A percentile compares a stretch with the other conserved stretches of the same genome.
phyloP scores from a whole-genome alignment of 2,329 filamentous ascomycete species.

The Arthrobotrys entomopaga region DNA sequence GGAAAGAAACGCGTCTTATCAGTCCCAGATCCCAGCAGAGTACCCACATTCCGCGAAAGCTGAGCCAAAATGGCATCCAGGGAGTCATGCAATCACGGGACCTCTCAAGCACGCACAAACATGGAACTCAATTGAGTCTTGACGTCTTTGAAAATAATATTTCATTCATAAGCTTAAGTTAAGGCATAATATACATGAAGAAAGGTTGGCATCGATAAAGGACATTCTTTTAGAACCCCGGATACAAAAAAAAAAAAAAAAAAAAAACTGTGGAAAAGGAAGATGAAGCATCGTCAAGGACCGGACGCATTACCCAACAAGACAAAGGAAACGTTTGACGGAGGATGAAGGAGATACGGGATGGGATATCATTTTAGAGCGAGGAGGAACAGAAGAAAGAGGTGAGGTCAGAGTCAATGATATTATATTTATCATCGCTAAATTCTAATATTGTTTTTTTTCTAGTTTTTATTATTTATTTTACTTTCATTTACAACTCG shows the following conservation, averaged over 20 bases:
- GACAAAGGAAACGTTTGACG: conserved; percentile 47
- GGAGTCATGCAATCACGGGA: conserved; percentile 10
- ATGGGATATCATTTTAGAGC: conserved; percentile 36
- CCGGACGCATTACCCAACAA: conserved; percentile 44
- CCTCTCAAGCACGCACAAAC: background rate
- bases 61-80: conserved; percentile 38
- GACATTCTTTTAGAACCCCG: conserved; percentile 52
- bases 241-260: conserved; percentile 42
- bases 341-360: conserved; percentile 17
- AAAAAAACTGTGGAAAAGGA: conserved; percentile 19
- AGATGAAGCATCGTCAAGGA: conserved; percentile 29
- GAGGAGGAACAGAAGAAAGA: conserved; percentile 1
- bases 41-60: conserved; percentile 47
- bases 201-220: conserved; percentile 42
- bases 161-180: conserved; percentile 46
- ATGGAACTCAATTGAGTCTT: conserved; percentile 24
- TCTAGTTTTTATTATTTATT: conserved; percentile 31
- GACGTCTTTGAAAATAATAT: too few relatives aligned
- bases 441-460: conserved; percentile 12
- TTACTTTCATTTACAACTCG: conserved; percentile 54
- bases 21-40: conserved; percentile 6
- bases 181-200: conserved; percentile 56
- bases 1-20: conserved; percentile 47
- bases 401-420: conserved; percentile 8
- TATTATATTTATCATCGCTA: conserved; percentile 7